Evolutionary conservation across 345 rosid species (phyloP).

Genomic region (Ceriops tagal): DNA sequence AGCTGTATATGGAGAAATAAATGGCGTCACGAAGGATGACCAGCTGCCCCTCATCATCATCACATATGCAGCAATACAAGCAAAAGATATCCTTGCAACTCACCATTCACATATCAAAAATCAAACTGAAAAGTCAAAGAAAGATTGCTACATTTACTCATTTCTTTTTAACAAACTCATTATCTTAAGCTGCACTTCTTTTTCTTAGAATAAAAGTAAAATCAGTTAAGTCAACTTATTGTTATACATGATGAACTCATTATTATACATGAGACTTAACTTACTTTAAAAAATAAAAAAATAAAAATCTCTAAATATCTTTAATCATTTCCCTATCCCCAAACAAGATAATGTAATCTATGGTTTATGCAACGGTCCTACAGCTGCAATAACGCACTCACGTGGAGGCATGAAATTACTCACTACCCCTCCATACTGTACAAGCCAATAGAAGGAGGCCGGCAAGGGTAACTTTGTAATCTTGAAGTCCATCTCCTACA

Average conservation of each 20-base stretch:
- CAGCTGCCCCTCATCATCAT: constrained; percentile 32
- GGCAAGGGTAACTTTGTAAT: constrained; percentile 35
- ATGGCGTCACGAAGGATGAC: constrained; percentile 34
- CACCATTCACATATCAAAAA: constrained; percentile 12
- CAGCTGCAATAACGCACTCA: constrained; percentile 18
- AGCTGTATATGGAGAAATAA: constrained; percentile 27
- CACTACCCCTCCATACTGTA: constrained; percentile 23
- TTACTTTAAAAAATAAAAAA: too few relatives aligned
- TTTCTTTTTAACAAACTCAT: too few relatives aligned
- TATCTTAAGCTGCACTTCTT: too few relatives aligned
- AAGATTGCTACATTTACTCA: not conserved
- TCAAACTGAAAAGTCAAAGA: constrained; percentile 17
- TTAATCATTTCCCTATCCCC: not conserved
- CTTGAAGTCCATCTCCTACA: constrained; percentile 38
- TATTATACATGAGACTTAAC: too few relatives aligned
- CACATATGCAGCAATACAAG: constrained; percentile 27
- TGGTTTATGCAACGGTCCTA: constrained; percentile 18
- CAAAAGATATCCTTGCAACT: constrained; percentile 17
- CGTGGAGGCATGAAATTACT: constrained; percentile 19
- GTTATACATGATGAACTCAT: too few relatives aligned
- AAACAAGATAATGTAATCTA: not conserved
- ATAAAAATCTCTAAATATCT: not conserved
- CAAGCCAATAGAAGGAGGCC: not conserved
- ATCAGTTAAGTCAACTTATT: too few relatives aligned
- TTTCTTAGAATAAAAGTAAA: too few relatives aligned